Conservation (phyloP, 495 filamentous ascomycete genomes). For the Penicillium riverlandense region DNA sequence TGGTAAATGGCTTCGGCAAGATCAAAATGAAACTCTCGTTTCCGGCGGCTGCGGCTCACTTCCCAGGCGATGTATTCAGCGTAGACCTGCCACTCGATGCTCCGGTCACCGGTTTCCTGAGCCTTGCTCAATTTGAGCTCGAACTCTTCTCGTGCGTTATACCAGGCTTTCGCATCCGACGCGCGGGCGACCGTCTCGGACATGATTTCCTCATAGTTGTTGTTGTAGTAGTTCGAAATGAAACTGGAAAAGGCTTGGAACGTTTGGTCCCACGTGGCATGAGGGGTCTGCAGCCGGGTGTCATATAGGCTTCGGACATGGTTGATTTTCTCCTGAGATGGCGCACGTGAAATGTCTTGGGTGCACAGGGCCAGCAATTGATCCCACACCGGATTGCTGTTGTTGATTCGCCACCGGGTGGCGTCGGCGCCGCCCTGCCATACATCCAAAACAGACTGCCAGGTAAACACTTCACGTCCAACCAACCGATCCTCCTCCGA, state of each 20-base stretch:
- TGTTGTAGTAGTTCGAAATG: conserved; percentile 66
- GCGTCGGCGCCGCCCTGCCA: conserved; percentile 74
- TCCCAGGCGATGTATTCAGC: conserved; percentile 83
- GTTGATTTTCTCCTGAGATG: conserved; percentile 51
- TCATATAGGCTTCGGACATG: conserved; percentile 64
- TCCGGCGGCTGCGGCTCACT: conserved; percentile 47
- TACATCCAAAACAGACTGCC: conserved; percentile 65
- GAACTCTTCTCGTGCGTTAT: conserved; percentile 58
- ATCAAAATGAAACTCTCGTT: conserved; percentile 47
- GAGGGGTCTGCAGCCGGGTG: conserved; percentile 68
- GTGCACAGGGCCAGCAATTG: conserved; percentile 56
- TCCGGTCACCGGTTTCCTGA: conserved; percentile 47
- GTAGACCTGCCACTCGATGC: conserved; percentile 51
- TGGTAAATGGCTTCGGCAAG: conserved; percentile 71
- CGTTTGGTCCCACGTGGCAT: conserved; percentile 79
- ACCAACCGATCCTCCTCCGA: conserved; percentile 66
- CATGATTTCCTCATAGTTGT: conserved; percentile 76
- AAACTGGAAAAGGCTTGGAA: conserved; percentile 78
- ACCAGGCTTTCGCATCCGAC: conserved; percentile 62
- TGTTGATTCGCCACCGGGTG: conserved; percentile 72
- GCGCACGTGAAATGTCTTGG: conserved; percentile 53
- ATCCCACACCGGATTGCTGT: conserved; percentile 88
- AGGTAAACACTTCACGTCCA: conserved; percentile 72
- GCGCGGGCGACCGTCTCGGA: conserved; percentile 56
- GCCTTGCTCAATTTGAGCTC: conserved; percentile 63